phyloP scores from a whole-genome alignment of 2,329 filamentous ascomycete genomes.

The Allantophomopsis cytisporea region DNA sequence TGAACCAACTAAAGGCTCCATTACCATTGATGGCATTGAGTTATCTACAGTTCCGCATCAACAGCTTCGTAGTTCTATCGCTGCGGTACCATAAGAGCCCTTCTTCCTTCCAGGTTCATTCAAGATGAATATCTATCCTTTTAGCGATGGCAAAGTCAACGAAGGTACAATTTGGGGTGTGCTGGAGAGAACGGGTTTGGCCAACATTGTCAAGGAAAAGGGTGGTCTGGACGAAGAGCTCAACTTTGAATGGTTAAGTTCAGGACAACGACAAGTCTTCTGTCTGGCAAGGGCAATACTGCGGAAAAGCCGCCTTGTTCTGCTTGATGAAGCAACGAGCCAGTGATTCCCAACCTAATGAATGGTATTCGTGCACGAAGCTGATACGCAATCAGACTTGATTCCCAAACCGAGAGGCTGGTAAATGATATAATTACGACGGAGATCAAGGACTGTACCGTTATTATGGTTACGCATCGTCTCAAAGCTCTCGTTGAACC shows the following conservation, averaged over 20 bases:
- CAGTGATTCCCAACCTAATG: conserved; percentile 4
- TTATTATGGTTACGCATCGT: no score
- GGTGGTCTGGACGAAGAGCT: conserved; percentile 23
- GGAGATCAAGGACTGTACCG: no score
- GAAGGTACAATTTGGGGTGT: conserved; percentile 26
- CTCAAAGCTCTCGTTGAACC: no score
- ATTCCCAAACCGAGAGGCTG: no score
- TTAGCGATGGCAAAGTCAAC: conserved; percentile 11
- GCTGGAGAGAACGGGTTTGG: conserved; percentile 28
- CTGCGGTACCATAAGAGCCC: conserved; percentile 25
- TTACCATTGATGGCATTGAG: conserved; percentile 26
- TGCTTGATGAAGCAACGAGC: conserved; percentile 27
- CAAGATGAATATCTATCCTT: neutral
- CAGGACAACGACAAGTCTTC: conserved; percentile 32
- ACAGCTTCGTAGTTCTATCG: conserved; percentile 24
- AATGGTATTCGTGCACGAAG: no score
- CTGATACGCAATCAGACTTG: no score
- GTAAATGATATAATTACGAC: no score
- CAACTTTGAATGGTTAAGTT: conserved; percentile 19
- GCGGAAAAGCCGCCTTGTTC: conserved; percentile 20
- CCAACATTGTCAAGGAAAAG: conserved; percentile 22
- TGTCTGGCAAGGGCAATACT: conserved; percentile 30
- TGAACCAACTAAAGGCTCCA: conserved; percentile 24
- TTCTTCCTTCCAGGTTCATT: conserved; percentile 16
- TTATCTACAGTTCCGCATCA: conserved; percentile 22